Conservation (phyloP, 805 yeast genomes). For the Yamadazyma kitorensis region DNA sequence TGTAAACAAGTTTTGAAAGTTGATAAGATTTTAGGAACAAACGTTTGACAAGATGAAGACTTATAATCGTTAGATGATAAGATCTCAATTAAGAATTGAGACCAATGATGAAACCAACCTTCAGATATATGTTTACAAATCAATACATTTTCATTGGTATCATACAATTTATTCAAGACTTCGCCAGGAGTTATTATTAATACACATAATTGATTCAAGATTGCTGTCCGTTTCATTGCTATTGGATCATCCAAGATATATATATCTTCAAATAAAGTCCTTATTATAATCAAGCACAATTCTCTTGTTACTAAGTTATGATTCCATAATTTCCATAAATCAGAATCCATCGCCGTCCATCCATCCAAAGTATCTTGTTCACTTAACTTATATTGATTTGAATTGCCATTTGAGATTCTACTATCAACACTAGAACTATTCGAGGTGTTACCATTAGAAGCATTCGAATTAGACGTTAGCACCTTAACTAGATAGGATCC, state of each 20-base stretch:
- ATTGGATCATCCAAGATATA: conserved; percentile 89
- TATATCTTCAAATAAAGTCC: conserved; percentile 90
- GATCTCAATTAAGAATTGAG: conserved; percentile 31
- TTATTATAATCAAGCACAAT: conserved; percentile 68
- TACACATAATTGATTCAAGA: conserved; percentile 78
- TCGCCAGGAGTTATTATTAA: conserved; percentile 74
- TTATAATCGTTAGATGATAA: conserved; percentile 28
- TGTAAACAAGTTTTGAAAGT: conserved; percentile 86
- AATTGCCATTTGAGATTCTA: conserved; percentile 14
- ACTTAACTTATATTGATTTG: conserved; percentile 18
- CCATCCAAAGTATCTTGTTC: conserved; percentile 59
- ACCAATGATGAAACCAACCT: conserved; percentile 89
- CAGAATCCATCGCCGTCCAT: conserved; percentile 86
- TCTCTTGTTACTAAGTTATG: conserved; percentile 64
- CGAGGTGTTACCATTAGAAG: conserved; percentile 1
- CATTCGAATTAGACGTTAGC: conserved; percentile 7
- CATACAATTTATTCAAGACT: conserved; percentile 61
- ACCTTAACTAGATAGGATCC: conserved; percentile 59
- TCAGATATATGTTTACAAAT: conserved; percentile 64
- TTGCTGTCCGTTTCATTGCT: conserved; percentile 74
- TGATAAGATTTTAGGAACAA: conserved; percentile 68
- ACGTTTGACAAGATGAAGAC: conserved; percentile 31
- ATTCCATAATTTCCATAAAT: conserved; percentile 74
- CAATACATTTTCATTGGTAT: conserved; percentile 58
- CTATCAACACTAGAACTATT: conserved; percentile 1